These are phyloP conservation scores for Oxyria digyna DNA, from an alignment of 148 eudicot species.

Conservation along the genomic window DNA sequence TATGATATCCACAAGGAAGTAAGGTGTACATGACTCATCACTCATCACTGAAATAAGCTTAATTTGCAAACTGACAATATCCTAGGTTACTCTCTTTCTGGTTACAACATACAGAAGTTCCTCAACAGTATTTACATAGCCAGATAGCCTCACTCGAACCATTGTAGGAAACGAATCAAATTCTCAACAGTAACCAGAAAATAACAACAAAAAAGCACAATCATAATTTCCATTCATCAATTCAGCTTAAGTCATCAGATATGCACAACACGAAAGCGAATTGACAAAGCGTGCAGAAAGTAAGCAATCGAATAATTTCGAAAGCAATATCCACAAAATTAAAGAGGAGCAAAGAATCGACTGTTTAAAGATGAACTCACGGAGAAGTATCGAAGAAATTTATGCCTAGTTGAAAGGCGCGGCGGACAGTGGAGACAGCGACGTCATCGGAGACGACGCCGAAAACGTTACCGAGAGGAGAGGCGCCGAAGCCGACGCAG, in stretches of 20 bases:
- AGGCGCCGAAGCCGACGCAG: conserved; percentile 87
- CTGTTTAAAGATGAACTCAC: conserved; percentile 20
- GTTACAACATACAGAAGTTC: neutral
- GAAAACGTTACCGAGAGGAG: conserved; percentile 90
- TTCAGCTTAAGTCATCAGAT: neutral
- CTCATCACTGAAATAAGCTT: neutral
- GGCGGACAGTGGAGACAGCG: conserved; percentile 56
- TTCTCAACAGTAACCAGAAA: neutral
- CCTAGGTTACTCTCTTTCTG: neutral
- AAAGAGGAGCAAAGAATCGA: neutral
- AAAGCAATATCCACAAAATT: neutral
- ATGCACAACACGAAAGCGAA: neutral
- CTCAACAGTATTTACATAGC: neutral
- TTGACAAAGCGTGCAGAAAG: neutral
- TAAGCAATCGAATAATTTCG: neutral
- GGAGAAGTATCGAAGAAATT: conserved; percentile 98
- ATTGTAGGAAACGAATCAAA: neutral
- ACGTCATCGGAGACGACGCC: conserved; percentile 59
- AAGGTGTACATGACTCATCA: neutral
- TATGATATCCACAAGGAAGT: neutral
- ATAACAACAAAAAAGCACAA: neutral
- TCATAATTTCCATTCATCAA: neutral
- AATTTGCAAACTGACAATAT: neutral
- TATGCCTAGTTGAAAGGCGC: conserved; percentile 65
- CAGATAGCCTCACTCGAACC: neutral